Base-by-base conservation (phyloP, 768 basidiomycete species). In the Leccinellum luteum region DNA sequence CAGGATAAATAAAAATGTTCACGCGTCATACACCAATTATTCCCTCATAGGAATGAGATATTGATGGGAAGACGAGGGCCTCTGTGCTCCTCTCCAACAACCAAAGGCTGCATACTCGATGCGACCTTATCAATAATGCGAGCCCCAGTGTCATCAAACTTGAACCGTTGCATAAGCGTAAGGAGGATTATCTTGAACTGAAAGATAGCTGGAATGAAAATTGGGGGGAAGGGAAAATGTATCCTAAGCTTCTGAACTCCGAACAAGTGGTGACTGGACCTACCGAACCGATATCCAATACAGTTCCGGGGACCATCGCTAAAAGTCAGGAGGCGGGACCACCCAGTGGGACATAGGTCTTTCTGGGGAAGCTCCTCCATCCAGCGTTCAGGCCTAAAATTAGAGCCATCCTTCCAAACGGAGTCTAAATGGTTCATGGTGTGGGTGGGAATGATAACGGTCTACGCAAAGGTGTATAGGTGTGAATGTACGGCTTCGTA, bases 21-120 rank as follows among this genome's bases (percentile, higher is more conserved):
- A 19, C 10, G 15, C 12, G 23, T 51, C 47, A 27, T 9, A 15
- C 27, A 19, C 9, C 45, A 3, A 4, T 38, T 14, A 4, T 34
- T 4, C 3, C 17, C 3, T 54, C 25, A 52, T 13, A 44, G 23
- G 13, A 59, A 44, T 12, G 38, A 49, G 27, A 45, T 3, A 8
- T 27, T 56, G 30, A 59, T 30, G 3, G 58, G 51, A 3, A 59
- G 56, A 41, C 45, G 50, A 14, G 58, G 55, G 3, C 49, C 58
- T 17, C 12, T 51, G 25, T 47, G 10, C 23, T 57, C 55, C n/a
- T 57, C 55, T 30, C 58, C 55, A 4, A 51, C 44, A n/a, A 58
- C 51, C 23, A 59, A 23, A 9, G 50, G 56, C 48, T 59, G 58
- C 56, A 58, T 48, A 21, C 50, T 59, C n/a, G 58, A 58, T 3